Conservation (phyloP, 768 basidiomycete species). For the Collybia sp. region DNA sequence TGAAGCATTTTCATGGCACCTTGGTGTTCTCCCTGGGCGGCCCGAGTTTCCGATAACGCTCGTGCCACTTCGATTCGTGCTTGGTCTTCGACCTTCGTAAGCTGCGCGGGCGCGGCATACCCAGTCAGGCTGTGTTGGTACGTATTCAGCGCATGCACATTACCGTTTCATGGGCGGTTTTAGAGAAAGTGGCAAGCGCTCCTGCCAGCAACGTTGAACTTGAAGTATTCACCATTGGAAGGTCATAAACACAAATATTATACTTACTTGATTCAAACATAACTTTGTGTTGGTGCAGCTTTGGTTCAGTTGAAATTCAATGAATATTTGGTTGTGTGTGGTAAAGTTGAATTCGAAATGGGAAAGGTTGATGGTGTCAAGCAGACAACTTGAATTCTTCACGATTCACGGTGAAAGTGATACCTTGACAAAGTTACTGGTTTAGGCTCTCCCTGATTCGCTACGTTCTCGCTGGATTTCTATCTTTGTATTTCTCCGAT, state of each 20-base stretch:
- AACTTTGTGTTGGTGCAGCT: not conserved
- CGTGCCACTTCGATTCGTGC: constrained; percentile 49
- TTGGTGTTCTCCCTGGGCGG: constrained; percentile 47
- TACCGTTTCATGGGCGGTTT: constrained; percentile 17
- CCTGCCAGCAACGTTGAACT: constrained; percentile 13
- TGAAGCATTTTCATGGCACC: constrained; percentile 40
- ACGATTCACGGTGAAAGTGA: no score
- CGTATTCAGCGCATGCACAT: not conserved
- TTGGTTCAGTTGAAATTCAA: not conserved
- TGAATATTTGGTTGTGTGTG: constrained; percentile 14
- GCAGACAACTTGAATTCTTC: no score
- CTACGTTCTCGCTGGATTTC: no score
- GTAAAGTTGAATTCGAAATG: constrained; percentile 12
- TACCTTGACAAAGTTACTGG: no score
- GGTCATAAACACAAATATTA: no score
- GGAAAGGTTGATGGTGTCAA: no score
- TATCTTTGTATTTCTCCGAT: no score
- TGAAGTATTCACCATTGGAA: constrained; percentile 11
- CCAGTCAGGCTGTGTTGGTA: not conserved
- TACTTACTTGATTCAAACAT: no score
- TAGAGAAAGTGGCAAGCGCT: constrained; percentile 18
- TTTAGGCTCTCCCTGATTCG: no score
- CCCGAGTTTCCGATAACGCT: constrained; percentile 38
- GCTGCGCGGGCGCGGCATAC: constrained; percentile 26
- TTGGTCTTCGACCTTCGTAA: constrained; percentile 52